Base-by-base conservation (phyloP, 805 yeast genomes). In the Ogataea pini region DNA sequence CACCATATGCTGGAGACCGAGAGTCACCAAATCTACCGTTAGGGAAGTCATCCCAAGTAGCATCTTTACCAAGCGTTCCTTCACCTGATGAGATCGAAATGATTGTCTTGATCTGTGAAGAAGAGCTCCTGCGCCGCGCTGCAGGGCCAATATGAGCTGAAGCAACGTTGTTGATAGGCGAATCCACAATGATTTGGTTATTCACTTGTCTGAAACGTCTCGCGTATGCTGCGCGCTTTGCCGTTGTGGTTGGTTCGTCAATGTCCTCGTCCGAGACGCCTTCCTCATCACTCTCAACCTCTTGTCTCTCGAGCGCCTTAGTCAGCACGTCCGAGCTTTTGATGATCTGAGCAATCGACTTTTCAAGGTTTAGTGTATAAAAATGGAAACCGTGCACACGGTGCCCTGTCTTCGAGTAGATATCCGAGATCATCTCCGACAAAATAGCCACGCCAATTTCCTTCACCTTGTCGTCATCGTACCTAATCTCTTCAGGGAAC, bases 1-100 rank as follows among this genome's bases (percentile, higher is more conserved):
- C 97, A 73, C 98, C 99, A 68, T 87, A 92, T 1, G 98, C 98
- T 16, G 97, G 97, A 28, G 96, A 89, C 60, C 94, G 76, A 0
- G 96, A 87, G 69, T 90, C 96, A 71, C 97, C 96, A 67, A 89
- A 89, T 71, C 98, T 78, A 63, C 97, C 96, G 68, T 91, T 89
- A 22, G 97, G 94, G 68, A 89, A 91, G 62, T 91, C 98, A 72
- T 91, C 98, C 98, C 98, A 91, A 1, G 91, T 87, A 3, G 96
- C 96, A 65, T 88, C 94, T 59, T 88, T 82, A 29, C 96, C 96
- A 22, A 89, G 62, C 2, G 85, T 79, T 33, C 96, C 96, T 55
- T 85, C 83, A 36, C 96, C 96, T 13, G 86, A 78, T 36, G 94
- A 85, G 34, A 89, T 89, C 5, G 90, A 89, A 32, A 88, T 73